Evolutionary conservation across 345 rosid species (phyloP).

Genomic region (thale cress (Arabidopsis thaliana)): TAIR10.1 NC_003074.8:23092501-23093000

Average conservation of each 20-base stretch:
- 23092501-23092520: slow-evolving; percentile 90
- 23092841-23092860: slow-evolving; percentile 40
- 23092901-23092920: slow-evolving; percentile 28
- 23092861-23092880: background rate
- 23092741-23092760: slow-evolving; percentile 40
- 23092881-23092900: background rate
- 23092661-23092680: slow-evolving; percentile 39
- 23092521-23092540: slow-evolving; percentile 73
- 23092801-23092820: slow-evolving; percentile 37
- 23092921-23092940: background rate
- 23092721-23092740: background rate
- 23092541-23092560: slow-evolving; percentile 66
- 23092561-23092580: slow-evolving; percentile 23
- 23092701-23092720: background rate
- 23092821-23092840: slow-evolving; percentile 34
- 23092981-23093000: slow-evolving; percentile 39
- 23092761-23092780: background rate
- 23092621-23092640: background rate
- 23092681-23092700: slow-evolving; percentile 13
- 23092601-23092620: background rate
- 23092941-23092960: background rate
- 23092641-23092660: slow-evolving; percentile 36
- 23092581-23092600: slow-evolving; percentile 21
- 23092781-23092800: slow-evolving; percentile 24
- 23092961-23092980: slow-evolving; percentile 20